phyloP scores from a whole-genome alignment of 331 rosid species.

The Stylosanthes scabra region DNA sequence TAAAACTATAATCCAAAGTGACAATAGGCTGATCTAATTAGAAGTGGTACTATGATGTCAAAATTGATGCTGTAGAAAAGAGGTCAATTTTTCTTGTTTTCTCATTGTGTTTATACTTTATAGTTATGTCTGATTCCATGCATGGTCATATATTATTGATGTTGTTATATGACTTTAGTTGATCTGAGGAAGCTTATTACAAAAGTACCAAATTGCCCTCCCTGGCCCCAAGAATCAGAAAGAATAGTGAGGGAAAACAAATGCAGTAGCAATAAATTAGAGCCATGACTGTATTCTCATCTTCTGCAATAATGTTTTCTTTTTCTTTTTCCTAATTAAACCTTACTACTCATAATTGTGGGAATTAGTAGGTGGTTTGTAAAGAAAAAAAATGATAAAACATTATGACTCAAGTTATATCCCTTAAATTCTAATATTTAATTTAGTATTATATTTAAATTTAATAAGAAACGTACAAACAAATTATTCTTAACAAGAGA shows the following conservation, averaged over 20 bases:
- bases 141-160: background rate
- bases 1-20: conserved; percentile 41
- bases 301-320: too few relatives aligned
- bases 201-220: conserved; percentile 13
- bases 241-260: background rate
- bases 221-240: background rate
- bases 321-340: too few relatives aligned
- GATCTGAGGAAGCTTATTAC: background rate
- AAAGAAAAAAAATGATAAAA: too few relatives aligned
- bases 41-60: conserved; percentile 35
- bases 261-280: too few relatives aligned
- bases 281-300: too few relatives aligned
- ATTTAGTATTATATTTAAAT: too few relatives aligned
- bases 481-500: too few relatives aligned
- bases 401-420: too few relatives aligned
- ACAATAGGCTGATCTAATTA: conserved; percentile 48
- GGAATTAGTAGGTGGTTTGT: too few relatives aligned
- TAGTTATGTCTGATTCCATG: background rate
- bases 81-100: background rate
- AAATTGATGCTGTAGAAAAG: background rate
- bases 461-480: too few relatives aligned
- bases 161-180: background rate
- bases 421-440: too few relatives aligned
- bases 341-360: too few relatives aligned
- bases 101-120: background rate